Conservation (phyloP, 352 stramenopile species). For the Phytophthora uliginosa region DNA sequence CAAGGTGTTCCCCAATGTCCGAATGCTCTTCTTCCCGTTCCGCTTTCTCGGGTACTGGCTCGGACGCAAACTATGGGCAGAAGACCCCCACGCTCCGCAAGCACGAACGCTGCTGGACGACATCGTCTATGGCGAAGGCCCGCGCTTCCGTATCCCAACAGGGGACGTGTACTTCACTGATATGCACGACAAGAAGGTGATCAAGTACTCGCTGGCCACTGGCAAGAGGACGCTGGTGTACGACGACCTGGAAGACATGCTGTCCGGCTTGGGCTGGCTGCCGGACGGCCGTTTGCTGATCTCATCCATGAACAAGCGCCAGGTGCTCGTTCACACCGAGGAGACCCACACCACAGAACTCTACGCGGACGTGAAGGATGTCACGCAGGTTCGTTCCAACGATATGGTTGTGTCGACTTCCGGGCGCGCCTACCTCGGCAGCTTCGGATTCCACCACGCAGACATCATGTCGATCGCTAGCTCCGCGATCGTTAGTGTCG, state of each 20-base stretch:
- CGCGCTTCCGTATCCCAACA: slow-evolving; percentile 62
- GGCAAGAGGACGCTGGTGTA: slow-evolving; percentile 52
- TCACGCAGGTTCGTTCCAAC: slow-evolving; percentile 66
- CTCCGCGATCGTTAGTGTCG: slow-evolving; percentile 71
- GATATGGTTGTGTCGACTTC: slow-evolving; percentile 66
- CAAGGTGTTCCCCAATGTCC: slow-evolving; percentile 40
- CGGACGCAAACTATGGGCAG: slow-evolving; percentile 29
- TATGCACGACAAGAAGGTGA: slow-evolving; percentile 69
- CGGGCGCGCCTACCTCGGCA: slow-evolving; percentile 66
- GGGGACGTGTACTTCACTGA: slow-evolving; percentile 75
- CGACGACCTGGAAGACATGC: slow-evolving; percentile 51
- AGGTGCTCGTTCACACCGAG: slow-evolving; percentile 56
- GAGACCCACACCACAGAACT: slow-evolving; percentile 33
- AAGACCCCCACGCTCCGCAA: slow-evolving; percentile 24
- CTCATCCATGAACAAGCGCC: slow-evolving; percentile 57
- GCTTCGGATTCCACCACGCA: slow-evolving; percentile 70
- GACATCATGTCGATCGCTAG: slow-evolving; percentile 41
- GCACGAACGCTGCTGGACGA: slow-evolving; percentile 34
- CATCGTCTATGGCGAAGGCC: slow-evolving; percentile 64
- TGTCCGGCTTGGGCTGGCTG: slow-evolving; percentile 74
- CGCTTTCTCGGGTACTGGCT: slow-evolving; percentile 48
- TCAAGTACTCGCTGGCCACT: slow-evolving; percentile 63
- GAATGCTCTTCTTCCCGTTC: slow-evolving; percentile 44
- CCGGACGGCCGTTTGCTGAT: slow-evolving; percentile 71
- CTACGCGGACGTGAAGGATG: slow-evolving; percentile 63